These are phyloP conservation scores for Quercus lobata DNA, from an alignment of 331 rosid genomes.

Conservation along the genomic window DNA sequence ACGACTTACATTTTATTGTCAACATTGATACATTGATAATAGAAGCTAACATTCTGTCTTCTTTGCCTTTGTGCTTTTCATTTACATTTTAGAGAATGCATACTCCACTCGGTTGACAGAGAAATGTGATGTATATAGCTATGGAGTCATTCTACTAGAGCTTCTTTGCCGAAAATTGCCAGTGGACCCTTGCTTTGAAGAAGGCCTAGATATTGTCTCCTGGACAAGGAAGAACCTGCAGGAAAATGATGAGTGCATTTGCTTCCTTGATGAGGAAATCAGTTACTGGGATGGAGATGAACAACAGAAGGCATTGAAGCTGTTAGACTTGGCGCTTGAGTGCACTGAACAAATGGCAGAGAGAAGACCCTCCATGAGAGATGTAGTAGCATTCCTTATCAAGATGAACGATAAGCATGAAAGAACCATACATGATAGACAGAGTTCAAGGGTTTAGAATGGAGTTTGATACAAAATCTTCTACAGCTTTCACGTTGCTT, in stretches of 20 bases:
- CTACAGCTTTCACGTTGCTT: neutral
- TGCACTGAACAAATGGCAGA: conserved; percentile 17
- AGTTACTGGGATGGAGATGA: conserved; percentile 9
- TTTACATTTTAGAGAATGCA: conserved; percentile 14
- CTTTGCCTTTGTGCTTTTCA: neutral
- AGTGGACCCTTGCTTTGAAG: conserved; percentile 5
- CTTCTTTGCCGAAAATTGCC: conserved; percentile 14
- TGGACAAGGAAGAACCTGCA: conserved; percentile 19
- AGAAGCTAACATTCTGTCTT: neutral
- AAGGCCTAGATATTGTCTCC: conserved; percentile 15
- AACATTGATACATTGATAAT: neutral
- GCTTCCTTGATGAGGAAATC: conserved; percentile 17
- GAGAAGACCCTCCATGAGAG: conserved; percentile 14
- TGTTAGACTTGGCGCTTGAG: conserved; percentile 21
- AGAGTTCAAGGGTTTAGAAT: neutral
- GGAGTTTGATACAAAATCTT: neutral
- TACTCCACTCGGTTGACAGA: conserved; percentile 15
- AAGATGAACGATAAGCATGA: conserved; percentile 7
- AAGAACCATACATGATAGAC: neutral
- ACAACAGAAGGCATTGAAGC: conserved; percentile 14
- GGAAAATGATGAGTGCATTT: conserved; percentile 1
- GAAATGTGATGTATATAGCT: conserved; percentile 23
- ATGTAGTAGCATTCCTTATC: conserved; percentile 14
- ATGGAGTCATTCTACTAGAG: conserved; percentile 14
- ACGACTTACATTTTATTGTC: neutral